Percentiles rank a stretch among this genome's conserved stretches.
phyloP scores from a whole-genome alignment of 1,284 basidiomycete genomes.

The Naganishia albida region DNA sequence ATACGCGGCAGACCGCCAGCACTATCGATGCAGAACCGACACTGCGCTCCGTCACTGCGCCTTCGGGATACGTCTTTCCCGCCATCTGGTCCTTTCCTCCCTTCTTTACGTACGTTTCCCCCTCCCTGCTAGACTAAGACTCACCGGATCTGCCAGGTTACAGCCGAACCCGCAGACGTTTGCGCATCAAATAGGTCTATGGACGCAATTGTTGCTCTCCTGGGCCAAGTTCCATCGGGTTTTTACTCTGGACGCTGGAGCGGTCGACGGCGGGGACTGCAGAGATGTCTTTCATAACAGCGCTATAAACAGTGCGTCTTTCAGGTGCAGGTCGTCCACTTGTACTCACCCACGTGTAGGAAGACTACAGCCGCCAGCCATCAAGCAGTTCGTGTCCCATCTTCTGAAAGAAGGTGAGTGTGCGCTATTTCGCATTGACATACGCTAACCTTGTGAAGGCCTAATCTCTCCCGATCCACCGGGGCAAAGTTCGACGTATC shows the following conservation, averaged over 20 bases:
- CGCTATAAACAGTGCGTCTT: conserved; percentile 47
- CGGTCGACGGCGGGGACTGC: conserved; percentile 40
- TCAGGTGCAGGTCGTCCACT: neutral
- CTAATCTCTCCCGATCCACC: conserved; percentile 50
- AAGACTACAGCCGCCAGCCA: conserved; percentile 39
- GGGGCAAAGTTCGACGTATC: conserved; percentile 47
- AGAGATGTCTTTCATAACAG: conserved; percentile 49
- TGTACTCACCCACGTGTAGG: conserved; percentile 33
- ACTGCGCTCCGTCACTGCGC: conserved; percentile 29
- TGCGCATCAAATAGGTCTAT: conserved; percentile 55
- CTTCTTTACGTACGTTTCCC: conserved; percentile 56
- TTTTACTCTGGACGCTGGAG: conserved; percentile 52
- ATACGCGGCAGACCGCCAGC: neutral
- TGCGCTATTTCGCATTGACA: neutral
- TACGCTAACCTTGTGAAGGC: conserved; percentile 37
- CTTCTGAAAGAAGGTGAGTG: conserved; percentile 49
- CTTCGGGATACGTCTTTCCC: conserved; percentile 54
- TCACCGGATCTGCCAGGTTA: conserved; percentile 41
- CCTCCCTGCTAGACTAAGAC: neutral
- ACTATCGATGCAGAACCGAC: neutral
- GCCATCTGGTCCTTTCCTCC: conserved; percentile 60
- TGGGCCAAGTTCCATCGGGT: conserved; percentile 54
- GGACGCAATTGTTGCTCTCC: conserved; percentile 55
- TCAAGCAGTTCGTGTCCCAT: conserved; percentile 43
- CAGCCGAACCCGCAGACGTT: conserved; percentile 58